Evolutionary conservation across 2,329 filamentous ascomycete species (phyloP), one percentile per base, ranked within the genome.

Genomic region (Rosellinia necatrix): DNA sequence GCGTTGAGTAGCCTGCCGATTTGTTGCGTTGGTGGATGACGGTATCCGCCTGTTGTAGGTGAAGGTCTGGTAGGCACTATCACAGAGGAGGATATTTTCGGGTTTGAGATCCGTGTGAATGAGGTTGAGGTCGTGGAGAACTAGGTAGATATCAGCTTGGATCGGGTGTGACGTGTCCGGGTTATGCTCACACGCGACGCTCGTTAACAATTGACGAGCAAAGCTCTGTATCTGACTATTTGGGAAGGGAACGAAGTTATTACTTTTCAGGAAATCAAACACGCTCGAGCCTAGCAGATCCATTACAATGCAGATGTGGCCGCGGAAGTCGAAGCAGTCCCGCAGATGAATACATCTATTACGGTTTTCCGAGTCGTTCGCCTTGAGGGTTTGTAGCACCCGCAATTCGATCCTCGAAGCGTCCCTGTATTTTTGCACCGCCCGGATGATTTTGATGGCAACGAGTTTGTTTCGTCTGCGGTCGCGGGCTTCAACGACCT

Each of bases 221-320:
- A 99, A 97, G 71, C 85, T 93, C 73, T 97, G 94, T 56, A 99
- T 99, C 74, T 99, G 94, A 64, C 92, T 97, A 79, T 96, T 97
- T 10, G 94, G 94, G 69, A 99, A 99, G 0, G 94, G 94, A 15
- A 96, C 92, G 70, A 99, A 99, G 62, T 85, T 84, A 70, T 97
- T 97, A 68, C 88, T 87, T 77, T 99, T 99, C 43, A 99, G 81
- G 66, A 99, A 99, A 75, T 99, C 94, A 71, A 99, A 99, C 49
- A 99, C 93, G 67, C 93, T 97, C 70, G 97, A 93, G 43, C 93
- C 93, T 27, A 97, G 83, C 3, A 88, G 75, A 62, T 88, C 84
- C 84, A 86, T 88, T 51, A 88, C 85, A 57, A 88, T 88, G 80
- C 94, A 99, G 65, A 99, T 97, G 71, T 99, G 94, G 54, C 96